Conservation (phyloP, 2,329 filamentous ascomycete genomes). For the Tolypocladium pustulatum region DNA sequence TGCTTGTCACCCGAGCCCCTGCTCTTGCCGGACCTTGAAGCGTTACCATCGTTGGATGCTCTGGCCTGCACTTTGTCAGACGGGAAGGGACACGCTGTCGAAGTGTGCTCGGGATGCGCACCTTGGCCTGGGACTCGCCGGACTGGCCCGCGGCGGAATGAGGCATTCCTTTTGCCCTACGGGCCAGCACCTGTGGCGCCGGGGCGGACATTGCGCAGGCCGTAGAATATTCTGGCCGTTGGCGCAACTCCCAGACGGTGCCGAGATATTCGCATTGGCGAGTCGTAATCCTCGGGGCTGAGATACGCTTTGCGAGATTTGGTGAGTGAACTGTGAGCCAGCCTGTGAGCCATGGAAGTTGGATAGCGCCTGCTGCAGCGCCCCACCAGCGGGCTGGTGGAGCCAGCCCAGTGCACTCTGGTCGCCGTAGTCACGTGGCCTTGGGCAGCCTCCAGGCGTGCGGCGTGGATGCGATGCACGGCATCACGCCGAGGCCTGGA, state of each 20-base stretch:
- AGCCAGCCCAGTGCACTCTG: not conserved
- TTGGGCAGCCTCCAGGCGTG: not conserved
- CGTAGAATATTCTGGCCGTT: slow-evolving; percentile 9
- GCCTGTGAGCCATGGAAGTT: not conserved
- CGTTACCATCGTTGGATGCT: not conserved
- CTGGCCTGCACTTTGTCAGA: slow-evolving; percentile 8
- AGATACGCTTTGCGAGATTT: not conserved
- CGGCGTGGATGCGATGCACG: not conserved
- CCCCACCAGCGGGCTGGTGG: slow-evolving; percentile 1
- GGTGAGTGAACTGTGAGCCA: not conserved
- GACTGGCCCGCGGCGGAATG: slow-evolving; percentile 12
- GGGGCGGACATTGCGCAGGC: slow-evolving; percentile 26
- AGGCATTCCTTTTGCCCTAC: slow-evolving; percentile 22
- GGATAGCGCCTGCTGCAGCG: not conserved
- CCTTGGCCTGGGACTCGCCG: slow-evolving; percentile 15
- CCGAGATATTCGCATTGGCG: slow-evolving; percentile 5
- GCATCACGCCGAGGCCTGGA: not conserved
- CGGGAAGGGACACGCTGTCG: not conserved
- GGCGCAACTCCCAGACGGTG: slow-evolving; percentile 4
- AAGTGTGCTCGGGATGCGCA: slow-evolving; percentile 8
- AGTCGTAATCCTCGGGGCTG: not conserved
- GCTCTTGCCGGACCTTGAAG: not conserved
- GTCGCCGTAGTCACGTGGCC: not conserved
- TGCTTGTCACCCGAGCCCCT: slow-evolving; percentile 17
- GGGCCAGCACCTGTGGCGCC: slow-evolving; percentile 23